Percentiles rank a stretch among this genome's conserved stretches.
Evolutionary conservation across 2,329 filamentous ascomycete species (phyloP).

Genomic region (Trichoderma gracile): DNA sequence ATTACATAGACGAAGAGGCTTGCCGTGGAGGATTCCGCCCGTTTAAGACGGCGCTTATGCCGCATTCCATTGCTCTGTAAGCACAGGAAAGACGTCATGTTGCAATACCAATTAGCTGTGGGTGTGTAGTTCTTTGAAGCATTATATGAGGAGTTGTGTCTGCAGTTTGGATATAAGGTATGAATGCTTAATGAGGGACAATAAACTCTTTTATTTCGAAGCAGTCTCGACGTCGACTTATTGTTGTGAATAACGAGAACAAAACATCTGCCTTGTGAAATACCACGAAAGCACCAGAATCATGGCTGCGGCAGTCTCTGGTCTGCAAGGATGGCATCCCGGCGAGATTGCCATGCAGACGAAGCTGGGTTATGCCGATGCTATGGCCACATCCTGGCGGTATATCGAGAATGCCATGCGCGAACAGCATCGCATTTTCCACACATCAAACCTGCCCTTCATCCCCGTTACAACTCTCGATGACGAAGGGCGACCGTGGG

Average conservation of each 20-base stretch:
- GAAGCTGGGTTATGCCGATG: slow-evolving; percentile 21
- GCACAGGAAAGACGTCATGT: slow-evolving; percentile 4
- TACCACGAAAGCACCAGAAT: too few relatives aligned
- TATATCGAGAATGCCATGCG: slow-evolving; percentile 16
- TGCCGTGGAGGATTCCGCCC: background rate
- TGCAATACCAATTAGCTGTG: background rate
- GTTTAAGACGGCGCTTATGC: background rate
- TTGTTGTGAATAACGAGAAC: background rate
- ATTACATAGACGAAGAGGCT: background rate
- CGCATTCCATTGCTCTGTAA: slow-evolving; percentile 2
- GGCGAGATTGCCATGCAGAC: slow-evolving; percentile 18
- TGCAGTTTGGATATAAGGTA: background rate
- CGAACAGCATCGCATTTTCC: slow-evolving; percentile 25
- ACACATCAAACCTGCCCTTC: slow-evolving; percentile 18
- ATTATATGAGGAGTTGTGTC: background rate
- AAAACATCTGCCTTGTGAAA: too few relatives aligned
- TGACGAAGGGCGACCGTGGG: slow-evolving; percentile 23
- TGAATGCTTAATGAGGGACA: too few relatives aligned
- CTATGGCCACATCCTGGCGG: slow-evolving; percentile 1
- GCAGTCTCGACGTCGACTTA: too few relatives aligned
- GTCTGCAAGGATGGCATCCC: slow-evolving; percentile 22
- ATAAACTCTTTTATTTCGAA: background rate
- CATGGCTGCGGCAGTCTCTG: slow-evolving; percentile 11
- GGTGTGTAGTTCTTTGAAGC: background rate
- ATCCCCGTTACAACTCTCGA: slow-evolving; percentile 21